Evolutionary conservation across 768 basidiomycete genomes (phyloP), one percentile per base, ranked within the genome.

Genomic region (Pleurotus citrinopileatus): DNA sequence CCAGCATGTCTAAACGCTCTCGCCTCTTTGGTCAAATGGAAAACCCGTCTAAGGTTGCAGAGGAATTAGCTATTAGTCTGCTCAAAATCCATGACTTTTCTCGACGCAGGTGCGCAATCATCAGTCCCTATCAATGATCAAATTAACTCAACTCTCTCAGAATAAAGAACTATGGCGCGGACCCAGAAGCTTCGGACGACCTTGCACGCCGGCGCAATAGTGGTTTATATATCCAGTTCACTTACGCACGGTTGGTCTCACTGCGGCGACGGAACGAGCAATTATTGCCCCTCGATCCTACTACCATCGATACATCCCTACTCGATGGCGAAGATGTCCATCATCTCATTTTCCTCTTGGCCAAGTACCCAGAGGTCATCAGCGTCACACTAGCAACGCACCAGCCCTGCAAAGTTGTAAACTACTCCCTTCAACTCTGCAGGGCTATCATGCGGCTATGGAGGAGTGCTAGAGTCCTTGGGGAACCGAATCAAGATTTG

Each of bases 51-150:
- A 10, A 37, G 37, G 22, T 51, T 25, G 48, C 48, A n/a, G 32
- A 51, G 19, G 48, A 51, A 23, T n/a, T 36, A 19, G 48, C 48
- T 3, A 51, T 51, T 23, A 19, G n/a, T 51, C 9, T 51, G 13
- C 48, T 51, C 15, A 51, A 51, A 37, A 51, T 51, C 20, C 10
- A 22, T 25, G 48, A 51, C n/a, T 51, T 51, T 34, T 51, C 48
- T 10, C 48, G 34, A 10, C 15, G 34, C n/a, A 51, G 34, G 48
- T 37, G n/a, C 19, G 29, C n/a, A 47, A 17, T 6, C 4, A 6
- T 27, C 7, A 13, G 4, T 13, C 1, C 5, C 13, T 19, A 17
- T 47, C n/a, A 13, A 17, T 15, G 4, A 47, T 12, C 15, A 29
- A n/a, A 23, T 9, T 17, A 25, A 29, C 13, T 20, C n/a, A 2